Evolutionary conservation across 495 filamentous ascomycete species (phyloP), one percentile per base, ranked within the genome.

Genomic region (Aspergillus conjunctus): DNA sequence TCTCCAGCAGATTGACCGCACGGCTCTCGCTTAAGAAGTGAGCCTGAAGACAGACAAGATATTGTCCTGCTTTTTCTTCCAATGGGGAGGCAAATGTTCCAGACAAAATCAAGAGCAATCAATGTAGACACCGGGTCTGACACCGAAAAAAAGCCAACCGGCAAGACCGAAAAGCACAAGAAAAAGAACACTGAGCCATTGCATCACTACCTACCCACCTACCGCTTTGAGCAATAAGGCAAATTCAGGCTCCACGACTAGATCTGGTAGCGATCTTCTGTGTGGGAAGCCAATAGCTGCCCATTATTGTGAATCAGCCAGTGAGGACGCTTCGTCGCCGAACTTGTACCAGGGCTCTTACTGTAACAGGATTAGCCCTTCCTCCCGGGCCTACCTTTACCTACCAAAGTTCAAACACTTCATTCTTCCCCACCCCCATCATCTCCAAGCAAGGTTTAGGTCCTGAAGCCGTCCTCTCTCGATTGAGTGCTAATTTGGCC

Each of bases 181-280:
- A 31, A 22, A 20, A 46, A 18, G 7, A 51, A n/a, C 18, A 37
- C 48, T 37, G 48, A 51, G 49, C 48, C 56, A 5, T 51, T 46
- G 31, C 55, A 14, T n/a, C n/a, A n/a, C n/a, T 58, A 50, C 18
- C 46, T 33, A 55, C 18, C 18, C 57, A 59, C 56, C 53, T 64
- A 60, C 62, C 58, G 22, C 12, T 52, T 56, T 20, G 7, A 54
- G 62, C 21, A 59, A 32, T 11, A 17, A 50, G 33, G 14, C 43
- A 59, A 48, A 8, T 48, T 14, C 9, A 17, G 39, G 5, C 34
- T 49, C 9, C 57, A 12, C 49, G 48, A 58, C 56, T 33, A 21
- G 31, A 65, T 56, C 54, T 41, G 58, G 58, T 61, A 61, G 53
- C 43, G 63, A 65, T 65, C 58, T 34, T 6, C 58, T 20, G 20